Percentiles rank a stretch among this genome's conserved stretches.
phyloP scores from a whole-genome alignment of 106 monocot genomes.

The Phalaenopsis aphrodite region DNA sequence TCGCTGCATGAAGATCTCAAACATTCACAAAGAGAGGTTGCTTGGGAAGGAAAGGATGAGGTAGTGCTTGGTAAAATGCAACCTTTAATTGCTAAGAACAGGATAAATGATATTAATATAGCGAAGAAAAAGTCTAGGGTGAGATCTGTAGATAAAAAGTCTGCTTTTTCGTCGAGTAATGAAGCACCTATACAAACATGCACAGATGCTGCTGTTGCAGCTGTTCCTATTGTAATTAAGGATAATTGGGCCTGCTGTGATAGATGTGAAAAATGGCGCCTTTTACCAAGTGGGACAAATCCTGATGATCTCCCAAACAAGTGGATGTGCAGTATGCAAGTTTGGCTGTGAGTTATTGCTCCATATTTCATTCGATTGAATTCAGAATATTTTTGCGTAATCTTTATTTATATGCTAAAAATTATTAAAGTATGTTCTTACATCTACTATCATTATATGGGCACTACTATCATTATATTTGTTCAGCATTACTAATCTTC shows the following conservation, averaged over 20 bases:
- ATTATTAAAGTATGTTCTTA: too few relatives aligned
- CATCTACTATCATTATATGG: too few relatives aligned
- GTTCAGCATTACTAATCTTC: neutral
- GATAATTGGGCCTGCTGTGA: conserved; percentile 3
- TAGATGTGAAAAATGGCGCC: conserved; percentile 1
- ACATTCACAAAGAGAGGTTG: neutral
- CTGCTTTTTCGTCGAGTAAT: neutral
- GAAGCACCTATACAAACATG: neutral
- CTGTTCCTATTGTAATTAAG: neutral
- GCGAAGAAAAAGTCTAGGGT: neutral
- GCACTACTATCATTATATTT: too few relatives aligned
- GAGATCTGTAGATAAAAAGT: neutral
- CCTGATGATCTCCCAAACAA: neutral
- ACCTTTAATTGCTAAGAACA: neutral
- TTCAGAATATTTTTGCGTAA: neutral
- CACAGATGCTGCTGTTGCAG: neutral
- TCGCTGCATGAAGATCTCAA: neutral
- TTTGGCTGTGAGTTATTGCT: neutral
- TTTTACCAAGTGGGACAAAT: conserved; percentile 1
- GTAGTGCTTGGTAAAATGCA: neutral
- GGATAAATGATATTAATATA: neutral
- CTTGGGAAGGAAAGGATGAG: too few relatives aligned
- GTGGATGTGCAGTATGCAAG: neutral
- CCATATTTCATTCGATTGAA: neutral
- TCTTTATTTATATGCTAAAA: neutral